Evolutionary conservation across 2,329 filamentous ascomycete genomes (phyloP), one percentile per base, ranked within the genome.

Genomic region (Talaromyces sp.): DNA sequence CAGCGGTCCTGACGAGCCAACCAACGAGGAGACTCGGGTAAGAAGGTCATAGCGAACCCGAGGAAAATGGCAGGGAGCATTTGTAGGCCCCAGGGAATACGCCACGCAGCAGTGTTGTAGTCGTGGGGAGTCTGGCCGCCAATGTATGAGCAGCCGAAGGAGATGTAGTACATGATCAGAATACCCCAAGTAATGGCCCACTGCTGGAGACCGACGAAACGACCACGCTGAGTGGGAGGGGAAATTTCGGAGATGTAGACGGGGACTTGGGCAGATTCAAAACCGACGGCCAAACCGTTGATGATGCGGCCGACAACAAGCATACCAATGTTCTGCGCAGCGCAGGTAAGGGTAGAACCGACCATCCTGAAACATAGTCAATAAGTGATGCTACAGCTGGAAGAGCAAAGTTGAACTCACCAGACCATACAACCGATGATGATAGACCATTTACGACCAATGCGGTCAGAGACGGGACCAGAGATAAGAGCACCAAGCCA

Each of bases 221-320:
- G 84, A 19, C 85, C 85, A 69, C 85, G 81, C 71, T 82, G 84
- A 38, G 78, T 80, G 0, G 84, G 83, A 27, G 83, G 83, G 6
- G 85, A 88, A 19, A 91, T 81, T 74, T 91, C 90, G 61, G 87
- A 84, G 68, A 90, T 86, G 74, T 91, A 91, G 22, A 91, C 85
- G 0, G 88, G 88, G 1, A 91, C 89, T 70, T 91, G 82, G 7
- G 89, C 87, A 31, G 88, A 91, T 69, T 87, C 87, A 70, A 93
- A 91, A 67, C 91, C 91, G 64, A 93, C 89, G 65, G 88, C 88
- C 69, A 92, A 72, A 49, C 91, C 91, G 68, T 90, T 89, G 75
- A 93, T 86, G 68, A 89, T 79, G 68, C 91, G 87, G 2, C 90
- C 91, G 2, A 85, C 85, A 67, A 91, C 86, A 19, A 93, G 83